These are phyloP conservation scores for Bolboschoenoplectus hybrid DNA, from an alignment of 202 grass and related monocot genomes.

Conservation along the genomic window DNA sequence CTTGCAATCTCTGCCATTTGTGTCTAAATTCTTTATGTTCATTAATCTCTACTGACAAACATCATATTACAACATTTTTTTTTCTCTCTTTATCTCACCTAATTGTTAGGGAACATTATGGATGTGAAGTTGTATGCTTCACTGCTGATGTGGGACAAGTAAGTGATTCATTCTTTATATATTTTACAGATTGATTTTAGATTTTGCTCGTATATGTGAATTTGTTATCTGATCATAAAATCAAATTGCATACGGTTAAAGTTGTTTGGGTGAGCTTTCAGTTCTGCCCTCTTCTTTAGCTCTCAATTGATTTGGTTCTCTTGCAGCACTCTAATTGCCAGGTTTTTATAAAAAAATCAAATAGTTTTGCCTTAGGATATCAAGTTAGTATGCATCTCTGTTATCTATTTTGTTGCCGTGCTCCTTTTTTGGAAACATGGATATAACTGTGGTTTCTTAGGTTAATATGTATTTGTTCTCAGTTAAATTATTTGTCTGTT, in stretches of 20 bases:
- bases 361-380: not conserved
- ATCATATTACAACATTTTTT: constrained; percentile 21
- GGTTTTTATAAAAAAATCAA: not conserved
- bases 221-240: not conserved
- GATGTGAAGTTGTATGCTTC: constrained; percentile 96
- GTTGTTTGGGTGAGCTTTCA: not conserved
- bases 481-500: not conserved
- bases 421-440: not conserved
- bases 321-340: not conserved
- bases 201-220: not conserved
- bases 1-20: not conserved
- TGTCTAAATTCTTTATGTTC: not conserved
- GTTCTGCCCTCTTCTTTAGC: constrained; percentile 9
- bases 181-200: not conserved
- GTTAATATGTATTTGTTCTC: constrained; percentile 2
- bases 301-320: not conserved
- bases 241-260: not conserved
- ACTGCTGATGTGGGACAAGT: constrained; percentile 99
- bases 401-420: not conserved
- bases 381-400: not conserved
- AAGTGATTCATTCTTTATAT: constrained; percentile 14
- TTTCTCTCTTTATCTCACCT: constrained; percentile 4
- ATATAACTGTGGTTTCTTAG: not conserved
- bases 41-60: not conserved
- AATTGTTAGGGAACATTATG: constrained; percentile 92